A percentile compares a stretch with the other conserved stretches of the same genome.
Evolutionary conservation across 108 stramenopile genomes (phyloP).

Genomic region (Aureococcus anophagefferens): DNA sequence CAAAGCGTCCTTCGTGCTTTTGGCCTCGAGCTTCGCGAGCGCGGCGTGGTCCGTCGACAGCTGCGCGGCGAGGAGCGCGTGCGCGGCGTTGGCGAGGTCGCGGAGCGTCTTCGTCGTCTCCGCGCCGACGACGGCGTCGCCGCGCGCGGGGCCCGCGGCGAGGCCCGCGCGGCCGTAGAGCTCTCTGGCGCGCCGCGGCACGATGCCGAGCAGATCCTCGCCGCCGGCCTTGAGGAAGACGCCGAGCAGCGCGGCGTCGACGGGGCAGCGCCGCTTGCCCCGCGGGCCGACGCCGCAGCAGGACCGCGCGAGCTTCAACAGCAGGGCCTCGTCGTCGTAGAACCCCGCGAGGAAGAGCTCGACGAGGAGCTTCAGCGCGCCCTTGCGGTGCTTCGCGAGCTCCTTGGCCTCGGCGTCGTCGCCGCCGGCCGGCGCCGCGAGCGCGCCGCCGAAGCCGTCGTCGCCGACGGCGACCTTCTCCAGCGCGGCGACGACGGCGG

Average conservation of each 20-base stretch:
- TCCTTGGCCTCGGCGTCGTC: neutral
- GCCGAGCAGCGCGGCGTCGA: too few relatives aligned
- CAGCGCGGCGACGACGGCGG: conserved; percentile 22
- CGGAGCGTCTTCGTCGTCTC: neutral
- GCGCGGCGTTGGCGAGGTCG: neutral
- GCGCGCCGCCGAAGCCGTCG: too few relatives aligned
- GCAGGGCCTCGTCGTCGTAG: too few relatives aligned
- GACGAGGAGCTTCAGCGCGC: conserved; percentile 16
- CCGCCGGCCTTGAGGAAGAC: neutral
- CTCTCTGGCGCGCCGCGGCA: neutral
- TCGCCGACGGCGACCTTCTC: conserved; percentile 5
- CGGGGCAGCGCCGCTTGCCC: too few relatives aligned
- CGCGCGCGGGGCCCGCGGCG: neutral
- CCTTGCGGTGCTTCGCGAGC: neutral
- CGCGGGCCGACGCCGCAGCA: too few relatives aligned
- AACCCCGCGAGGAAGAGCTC: conserved; percentile 20
- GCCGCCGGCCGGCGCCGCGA: neutral
- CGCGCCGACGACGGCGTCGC: too few relatives aligned
- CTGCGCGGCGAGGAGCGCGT: neutral
- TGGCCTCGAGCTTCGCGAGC: conserved; percentile 66
- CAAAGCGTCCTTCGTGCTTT: conserved; percentile 75
- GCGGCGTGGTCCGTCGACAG: conserved; percentile 61
- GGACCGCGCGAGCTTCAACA: too few relatives aligned
- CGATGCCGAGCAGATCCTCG: neutral
- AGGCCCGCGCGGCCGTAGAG: neutral